Conservation (phyloP, 805 yeast species). For the Blastobotrys muscicola region DNA sequence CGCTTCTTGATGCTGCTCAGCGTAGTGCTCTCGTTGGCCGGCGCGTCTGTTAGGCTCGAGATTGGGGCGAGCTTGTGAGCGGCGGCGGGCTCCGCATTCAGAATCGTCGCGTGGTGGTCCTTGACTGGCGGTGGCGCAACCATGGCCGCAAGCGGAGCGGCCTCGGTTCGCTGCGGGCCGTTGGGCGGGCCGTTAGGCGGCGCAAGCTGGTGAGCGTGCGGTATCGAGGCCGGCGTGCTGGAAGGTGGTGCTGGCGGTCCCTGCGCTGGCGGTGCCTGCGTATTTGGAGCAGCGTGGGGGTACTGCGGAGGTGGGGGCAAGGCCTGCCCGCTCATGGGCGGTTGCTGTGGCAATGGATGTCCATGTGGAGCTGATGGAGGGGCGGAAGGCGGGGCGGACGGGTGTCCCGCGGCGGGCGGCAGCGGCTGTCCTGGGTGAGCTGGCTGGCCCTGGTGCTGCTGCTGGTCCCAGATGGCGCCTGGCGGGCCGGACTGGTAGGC, state of each 20-base stretch:
- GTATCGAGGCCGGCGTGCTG: neutral
- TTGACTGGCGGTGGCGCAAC: too few species aligned
- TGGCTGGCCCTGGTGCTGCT: conserved; percentile 15
- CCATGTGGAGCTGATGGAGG: conserved; percentile 12
- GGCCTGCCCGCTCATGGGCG: conserved; percentile 7
- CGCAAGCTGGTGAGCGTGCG: neutral
- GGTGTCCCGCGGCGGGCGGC: conserved; percentile 13
- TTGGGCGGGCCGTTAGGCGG: neutral
- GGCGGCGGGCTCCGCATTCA: neutral
- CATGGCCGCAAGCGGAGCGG: too few species aligned
- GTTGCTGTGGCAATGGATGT: conserved; percentile 13
- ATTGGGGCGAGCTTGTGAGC: neutral
- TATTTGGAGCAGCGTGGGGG: conserved; percentile 16
- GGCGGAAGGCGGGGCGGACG: conserved; percentile 13
- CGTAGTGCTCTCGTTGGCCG: conserved; percentile 1
- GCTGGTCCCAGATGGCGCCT: conserved; percentile 32
- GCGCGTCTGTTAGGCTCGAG: neutral
- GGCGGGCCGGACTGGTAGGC: conserved; percentile 54
- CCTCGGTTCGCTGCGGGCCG: too few species aligned
- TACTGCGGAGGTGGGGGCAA: conserved; percentile 13
- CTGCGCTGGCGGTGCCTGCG: conserved; percentile 15
- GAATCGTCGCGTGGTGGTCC: too few species aligned
- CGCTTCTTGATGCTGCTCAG: conserved; percentile 5
- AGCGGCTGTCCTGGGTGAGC: conserved; percentile 18
- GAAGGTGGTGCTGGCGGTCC: neutral